Conservation (phyloP, 2,329 filamentous ascomycete species). For the Colletotrichum phormii region DNA sequence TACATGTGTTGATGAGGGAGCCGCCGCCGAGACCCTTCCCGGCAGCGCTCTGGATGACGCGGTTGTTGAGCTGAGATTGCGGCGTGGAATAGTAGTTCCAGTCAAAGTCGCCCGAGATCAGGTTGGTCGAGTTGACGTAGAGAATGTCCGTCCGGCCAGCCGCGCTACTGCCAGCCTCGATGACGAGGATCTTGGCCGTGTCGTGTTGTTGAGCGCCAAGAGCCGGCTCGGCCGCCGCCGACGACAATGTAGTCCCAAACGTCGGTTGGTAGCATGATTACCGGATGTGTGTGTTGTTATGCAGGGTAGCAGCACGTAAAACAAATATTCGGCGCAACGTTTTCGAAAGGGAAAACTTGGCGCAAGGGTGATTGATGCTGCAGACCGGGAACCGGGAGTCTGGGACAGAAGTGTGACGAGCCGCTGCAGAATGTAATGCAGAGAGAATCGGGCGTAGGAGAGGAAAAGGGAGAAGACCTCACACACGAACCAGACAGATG, state of each 20-base stretch:
- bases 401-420: not conserved
- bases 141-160: slow-evolving; percentile 42
- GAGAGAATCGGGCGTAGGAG: not conserved
- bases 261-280: slow-evolving; percentile 7
- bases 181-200: slow-evolving; percentile 48
- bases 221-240: slow-evolving; percentile 52
- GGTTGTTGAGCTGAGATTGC: slow-evolving; percentile 41
- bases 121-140: slow-evolving; percentile 42
- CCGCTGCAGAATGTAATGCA: not conserved
- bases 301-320: not conserved
- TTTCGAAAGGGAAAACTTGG: not conserved
- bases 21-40: slow-evolving; percentile 56
- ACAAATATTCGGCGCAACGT: not conserved
- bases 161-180: slow-evolving; percentile 52
- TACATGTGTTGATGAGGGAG: slow-evolving; percentile 53
- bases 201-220: slow-evolving; percentile 38
- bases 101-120: slow-evolving; percentile 47
- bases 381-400: not conserved
- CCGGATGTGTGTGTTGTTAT: not conserved
- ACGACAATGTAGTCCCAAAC: slow-evolving; percentile 51
- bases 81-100: slow-evolving; percentile 50
- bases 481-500: not conserved
- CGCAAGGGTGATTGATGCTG: not conserved
- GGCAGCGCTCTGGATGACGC: slow-evolving; percentile 42
- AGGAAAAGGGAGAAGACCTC: not conserved